A percentile compares a stretch with the other conserved stretches of the same genome.
These are phyloP conservation scores for Aureobasidium pullulans DNA, from an alignment of 2,329 filamentous ascomycete genomes.

Conservation along the genomic window DNA sequence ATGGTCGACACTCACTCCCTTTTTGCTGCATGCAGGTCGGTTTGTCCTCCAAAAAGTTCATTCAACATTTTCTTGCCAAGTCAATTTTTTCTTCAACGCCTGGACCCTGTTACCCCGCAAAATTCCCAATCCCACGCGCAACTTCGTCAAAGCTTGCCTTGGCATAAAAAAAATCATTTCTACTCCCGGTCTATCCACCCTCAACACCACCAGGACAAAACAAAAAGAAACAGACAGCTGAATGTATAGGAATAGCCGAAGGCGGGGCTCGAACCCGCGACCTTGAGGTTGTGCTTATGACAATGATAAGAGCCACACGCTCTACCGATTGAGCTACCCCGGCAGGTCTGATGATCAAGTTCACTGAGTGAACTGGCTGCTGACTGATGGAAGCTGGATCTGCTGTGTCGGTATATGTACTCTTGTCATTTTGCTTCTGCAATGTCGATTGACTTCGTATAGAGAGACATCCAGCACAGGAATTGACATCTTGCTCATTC, in stretches of 20 bases:
- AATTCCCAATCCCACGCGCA: neutral
- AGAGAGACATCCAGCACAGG: too few relatives aligned
- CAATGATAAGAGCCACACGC: slow-evolving; percentile 37
- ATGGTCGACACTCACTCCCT: too few relatives aligned
- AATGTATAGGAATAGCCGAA: slow-evolving; percentile 22
- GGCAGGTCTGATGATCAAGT: slow-evolving; percentile 21
- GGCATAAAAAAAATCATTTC: neutral
- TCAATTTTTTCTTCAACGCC: neutral
- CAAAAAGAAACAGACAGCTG: neutral
- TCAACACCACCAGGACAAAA: neutral
- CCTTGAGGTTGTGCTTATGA: slow-evolving; percentile 18
- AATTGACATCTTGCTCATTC: too few relatives aligned
- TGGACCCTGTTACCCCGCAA: neutral
- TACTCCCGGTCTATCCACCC: neutral
- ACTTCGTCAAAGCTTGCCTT: neutral
- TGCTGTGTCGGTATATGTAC: neutral
- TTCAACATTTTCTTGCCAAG: neutral
- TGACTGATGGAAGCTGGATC: neutral
- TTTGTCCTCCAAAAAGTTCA: neutral
- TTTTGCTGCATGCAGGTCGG: too few relatives aligned
- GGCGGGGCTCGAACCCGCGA: slow-evolving; percentile 23
- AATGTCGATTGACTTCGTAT: neutral
- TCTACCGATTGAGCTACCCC: slow-evolving; percentile 43
- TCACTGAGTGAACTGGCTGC: neutral
- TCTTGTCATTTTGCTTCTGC: neutral